Conservation (phyloP, 2,329 filamentous ascomycete genomes). For the Myriosclerotinia curreyana region DNA sequence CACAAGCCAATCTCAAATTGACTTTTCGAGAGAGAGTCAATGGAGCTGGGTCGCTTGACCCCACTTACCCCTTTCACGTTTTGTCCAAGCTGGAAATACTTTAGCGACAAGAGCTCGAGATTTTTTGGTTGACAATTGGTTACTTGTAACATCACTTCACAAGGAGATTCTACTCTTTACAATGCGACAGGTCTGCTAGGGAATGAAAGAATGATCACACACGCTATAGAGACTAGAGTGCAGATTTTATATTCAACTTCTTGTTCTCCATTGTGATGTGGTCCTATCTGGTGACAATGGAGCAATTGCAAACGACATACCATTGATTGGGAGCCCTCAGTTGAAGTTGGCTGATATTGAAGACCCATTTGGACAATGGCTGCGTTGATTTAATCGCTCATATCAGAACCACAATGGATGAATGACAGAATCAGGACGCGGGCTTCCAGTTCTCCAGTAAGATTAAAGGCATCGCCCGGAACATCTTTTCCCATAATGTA, state of each 20-base stretch:
- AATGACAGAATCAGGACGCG: neutral
- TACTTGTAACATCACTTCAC: neutral
- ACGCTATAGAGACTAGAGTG: too few relatives aligned
- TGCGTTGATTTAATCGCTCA: neutral
- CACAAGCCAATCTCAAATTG: too few relatives aligned
- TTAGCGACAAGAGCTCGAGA: neutral
- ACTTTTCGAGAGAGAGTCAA: too few relatives aligned
- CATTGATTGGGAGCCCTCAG: too few relatives aligned
- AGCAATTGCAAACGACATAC: too few relatives aligned
- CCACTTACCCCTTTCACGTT: neutral
- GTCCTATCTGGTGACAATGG: too few relatives aligned
- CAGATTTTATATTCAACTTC: neutral
- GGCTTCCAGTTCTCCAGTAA: neutral
- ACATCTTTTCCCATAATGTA: neutral
- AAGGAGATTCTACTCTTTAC: neutral
- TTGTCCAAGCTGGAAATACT: neutral
- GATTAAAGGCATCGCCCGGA: neutral
- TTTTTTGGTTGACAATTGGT: too few relatives aligned
- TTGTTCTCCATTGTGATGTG: neutral
- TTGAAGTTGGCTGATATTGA: neutral
- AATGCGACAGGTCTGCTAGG: neutral
- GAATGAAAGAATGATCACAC: neutral
- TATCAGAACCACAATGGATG: too few relatives aligned
- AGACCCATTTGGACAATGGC: neutral
- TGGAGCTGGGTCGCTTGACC: too few relatives aligned